Base-by-base conservation (phyloP, 768 basidiomycete species). In the Termitomyces sp. region DNA sequence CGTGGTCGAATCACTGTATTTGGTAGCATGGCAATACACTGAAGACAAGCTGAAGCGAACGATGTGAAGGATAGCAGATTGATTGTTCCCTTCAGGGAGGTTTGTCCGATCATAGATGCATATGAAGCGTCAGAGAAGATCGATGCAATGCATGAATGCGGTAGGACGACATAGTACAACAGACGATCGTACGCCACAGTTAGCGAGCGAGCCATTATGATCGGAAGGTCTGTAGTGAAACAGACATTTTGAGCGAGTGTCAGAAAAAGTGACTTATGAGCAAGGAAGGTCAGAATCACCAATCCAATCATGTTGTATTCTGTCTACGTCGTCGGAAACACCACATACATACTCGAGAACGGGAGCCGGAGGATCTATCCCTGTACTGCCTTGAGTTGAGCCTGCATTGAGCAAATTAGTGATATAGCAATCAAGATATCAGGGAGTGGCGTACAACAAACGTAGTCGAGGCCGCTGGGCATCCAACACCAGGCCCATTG, bases 401-500 rank as follows among this genome's bases (percentile, higher is more conserved):
- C 67, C 66, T 68, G 48, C 25, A 41, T 44, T 7, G 12, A 48
- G 20, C 18, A 18, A 7, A 12, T 56, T 32, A 62, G 38, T 12
- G 40, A 57, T 32, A 13, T 35, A 32, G 7, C 36, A 45, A 33
- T 20, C 11, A 40, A 22, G 45, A 39, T 6, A 54, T 25, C 12
- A 40, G 35, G 22, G 18, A 23, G n/a, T 7, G 10, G 25, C 59
- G 20, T 52, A 60, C 66, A 38, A 53, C 57, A 3, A 67, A 56
- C 11, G 66, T 66, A 7, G 63, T 66, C 15, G 66, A 67, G 16
- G 63, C 56, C 23, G 64, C 81, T 6, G 86, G 88, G 67, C 88
- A 90, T 31, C 89, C 89, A 23, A 75, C 66, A 25, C 89, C 89
- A 2, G 84, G 76, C 0, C 88, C 88, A 46, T 76, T 74, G 45